A percentile compares a stretch with the other conserved stretches of the same genome.
Conservation (phyloP, 805 yeast species). For the Candida maris region DNA sequence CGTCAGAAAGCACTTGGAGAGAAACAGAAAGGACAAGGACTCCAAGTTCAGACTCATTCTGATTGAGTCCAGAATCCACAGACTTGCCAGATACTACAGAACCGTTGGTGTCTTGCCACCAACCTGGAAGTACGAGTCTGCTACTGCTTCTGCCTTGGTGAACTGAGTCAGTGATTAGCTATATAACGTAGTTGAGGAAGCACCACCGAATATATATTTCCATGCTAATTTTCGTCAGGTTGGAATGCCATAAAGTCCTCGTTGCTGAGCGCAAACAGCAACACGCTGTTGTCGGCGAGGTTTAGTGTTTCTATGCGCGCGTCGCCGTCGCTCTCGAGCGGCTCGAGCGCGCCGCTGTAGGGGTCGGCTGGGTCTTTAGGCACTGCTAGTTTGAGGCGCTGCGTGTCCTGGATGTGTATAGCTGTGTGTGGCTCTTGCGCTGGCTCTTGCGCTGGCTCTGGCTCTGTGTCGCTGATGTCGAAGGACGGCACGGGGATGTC, state of each 20-base stretch:
- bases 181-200: conserved; percentile 12
- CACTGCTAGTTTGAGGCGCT: conserved; percentile 37
- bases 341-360: conserved; percentile 13
- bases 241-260: conserved; percentile 34
- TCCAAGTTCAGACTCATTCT: conserved; percentile 99
- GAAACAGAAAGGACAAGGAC: conserved; percentile 99
- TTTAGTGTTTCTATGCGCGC: conserved; percentile 28
- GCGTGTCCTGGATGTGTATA: conserved; percentile 18
- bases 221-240: conserved; percentile 15
- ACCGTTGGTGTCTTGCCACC: conserved; percentile 98
- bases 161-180: conserved; percentile 55
- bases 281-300: conserved; percentile 38
- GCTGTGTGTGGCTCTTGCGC: conserved; percentile 10
- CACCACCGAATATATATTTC: conserved; percentile 9
- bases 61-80: conserved; percentile 99
- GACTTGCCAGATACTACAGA: conserved; percentile 99
- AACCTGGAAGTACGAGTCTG: conserved; percentile 99
- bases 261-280: conserved; percentile 38
- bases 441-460: conserved; percentile 17
- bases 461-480: conserved; percentile 18
- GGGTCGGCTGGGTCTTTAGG: conserved; percentile 34
- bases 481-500: conserved; percentile 41
- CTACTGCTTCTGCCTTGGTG: conserved; percentile 99
- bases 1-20: conserved; percentile 99
- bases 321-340: conserved; percentile 26